Evolutionary conservation across 208 protist genomes (phyloP).

Genomic region (Leishmania lainsoni): DNA sequence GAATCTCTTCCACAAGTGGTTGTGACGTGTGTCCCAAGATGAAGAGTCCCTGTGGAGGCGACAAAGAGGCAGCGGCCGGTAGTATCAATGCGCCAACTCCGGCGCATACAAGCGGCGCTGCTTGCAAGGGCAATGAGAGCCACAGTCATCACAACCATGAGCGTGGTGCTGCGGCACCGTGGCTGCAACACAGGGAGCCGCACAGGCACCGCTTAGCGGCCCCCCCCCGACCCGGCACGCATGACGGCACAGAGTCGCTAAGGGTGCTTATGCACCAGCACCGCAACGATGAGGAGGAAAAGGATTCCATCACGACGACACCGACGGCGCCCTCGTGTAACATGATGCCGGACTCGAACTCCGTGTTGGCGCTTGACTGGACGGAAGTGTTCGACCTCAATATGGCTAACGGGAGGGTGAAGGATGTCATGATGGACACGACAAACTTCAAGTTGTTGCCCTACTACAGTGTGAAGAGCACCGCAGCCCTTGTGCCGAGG

Average conservation of each 20-base stretch:
- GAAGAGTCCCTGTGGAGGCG: not conserved
- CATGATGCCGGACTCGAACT: conserved; percentile 20
- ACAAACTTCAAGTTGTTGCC: conserved; percentile 26
- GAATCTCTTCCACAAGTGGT: not conserved
- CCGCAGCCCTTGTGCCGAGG: conserved; percentile 1
- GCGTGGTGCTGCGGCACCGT: not conserved
- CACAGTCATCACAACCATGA: not conserved
- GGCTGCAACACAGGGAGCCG: not conserved
- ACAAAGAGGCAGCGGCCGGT: not conserved
- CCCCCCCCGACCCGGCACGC: not conserved
- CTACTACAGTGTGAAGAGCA: conserved; percentile 15
- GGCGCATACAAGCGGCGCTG: not conserved
- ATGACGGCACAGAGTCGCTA: too few species aligned
- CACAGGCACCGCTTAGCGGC: not conserved
- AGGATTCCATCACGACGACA: conserved; percentile 9
- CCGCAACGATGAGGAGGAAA: conserved; percentile 5
- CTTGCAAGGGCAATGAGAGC: not conserved
- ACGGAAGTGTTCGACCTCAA: conserved; percentile 36
- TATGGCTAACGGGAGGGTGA: conserved; percentile 31
- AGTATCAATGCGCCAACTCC: not conserved
- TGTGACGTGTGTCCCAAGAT: not conserved
- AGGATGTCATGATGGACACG: conserved; percentile 42
- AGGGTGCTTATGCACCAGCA: too few species aligned
- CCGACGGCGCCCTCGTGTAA: conserved; percentile 17
- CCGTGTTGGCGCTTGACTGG: conserved; percentile 20